Percentiles rank a stretch among this genome's conserved stretches.
These are phyloP conservation scores for Takakia lepidozioides DNA, from an alignment of 225 moss, liverwort and hornwort species.

Conservation along the genomic window DNA sequence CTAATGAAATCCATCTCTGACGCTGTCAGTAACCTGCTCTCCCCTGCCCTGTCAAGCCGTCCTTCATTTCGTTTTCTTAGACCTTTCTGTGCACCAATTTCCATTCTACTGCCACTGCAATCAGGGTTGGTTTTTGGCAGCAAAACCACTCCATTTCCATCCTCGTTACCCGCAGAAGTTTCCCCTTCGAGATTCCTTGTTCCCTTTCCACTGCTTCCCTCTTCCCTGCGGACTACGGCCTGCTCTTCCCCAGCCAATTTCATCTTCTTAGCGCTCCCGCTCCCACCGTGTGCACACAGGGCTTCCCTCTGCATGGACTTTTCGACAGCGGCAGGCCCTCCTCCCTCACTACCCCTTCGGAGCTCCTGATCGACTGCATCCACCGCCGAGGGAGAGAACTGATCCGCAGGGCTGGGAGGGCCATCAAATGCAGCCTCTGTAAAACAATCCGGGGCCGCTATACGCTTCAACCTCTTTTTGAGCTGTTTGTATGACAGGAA, in stretches of 20 bases:
- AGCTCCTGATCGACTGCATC: slow-evolving; percentile 37
- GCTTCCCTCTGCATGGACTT: slow-evolving; percentile 1
- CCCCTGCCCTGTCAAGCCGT: slow-evolving; percentile 13
- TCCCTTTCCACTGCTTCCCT: slow-evolving; percentile 2
- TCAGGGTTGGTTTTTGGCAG: too few relatives aligned
- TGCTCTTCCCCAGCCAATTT: neutral
- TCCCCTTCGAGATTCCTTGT: slow-evolving; percentile 15
- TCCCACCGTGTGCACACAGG: slow-evolving; percentile 1
- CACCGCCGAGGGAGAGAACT: slow-evolving; percentile 8
- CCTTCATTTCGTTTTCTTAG: neutral
- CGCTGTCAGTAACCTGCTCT: slow-evolving; percentile 1
- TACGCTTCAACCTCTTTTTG: slow-evolving; percentile 41
- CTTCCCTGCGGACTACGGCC: neutral
- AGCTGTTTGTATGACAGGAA: slow-evolving; percentile 56
- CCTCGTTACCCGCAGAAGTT: neutral
- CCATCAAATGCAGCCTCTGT: slow-evolving; percentile 38
- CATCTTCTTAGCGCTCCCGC: slow-evolving; percentile 3
- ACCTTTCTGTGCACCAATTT: neutral
- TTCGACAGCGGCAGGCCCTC: slow-evolving; percentile 20
- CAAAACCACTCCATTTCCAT: neutral
- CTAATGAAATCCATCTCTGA: slow-evolving; percentile 32
- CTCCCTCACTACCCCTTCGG: slow-evolving; percentile 28
- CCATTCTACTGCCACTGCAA: neutral
- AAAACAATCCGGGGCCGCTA: slow-evolving; percentile 34
- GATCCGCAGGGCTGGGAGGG: slow-evolving; percentile 6